These are phyloP conservation scores for Furculomyces boomerangus DNA, from an alignment of 371 early-diverging fungal species.

Conservation along the genomic window DNA sequence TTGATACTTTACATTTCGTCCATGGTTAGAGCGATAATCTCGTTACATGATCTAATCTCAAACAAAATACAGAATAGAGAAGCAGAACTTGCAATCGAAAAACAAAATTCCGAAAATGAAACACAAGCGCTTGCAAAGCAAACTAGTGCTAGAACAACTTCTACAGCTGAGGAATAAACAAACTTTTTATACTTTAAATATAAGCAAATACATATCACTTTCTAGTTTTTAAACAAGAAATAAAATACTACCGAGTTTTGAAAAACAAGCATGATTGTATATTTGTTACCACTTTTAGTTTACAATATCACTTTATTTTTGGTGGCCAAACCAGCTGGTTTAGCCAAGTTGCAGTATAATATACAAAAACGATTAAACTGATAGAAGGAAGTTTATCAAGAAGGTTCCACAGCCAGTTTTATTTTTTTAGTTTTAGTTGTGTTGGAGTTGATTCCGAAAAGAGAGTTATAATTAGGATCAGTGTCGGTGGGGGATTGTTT, in stretches of 20 bases:
- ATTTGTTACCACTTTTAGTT: too few relatives aligned
- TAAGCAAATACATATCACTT: background rate
- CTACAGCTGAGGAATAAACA: background rate
- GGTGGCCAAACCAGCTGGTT: too few relatives aligned
- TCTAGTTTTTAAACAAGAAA: background rate
- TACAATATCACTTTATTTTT: too few relatives aligned
- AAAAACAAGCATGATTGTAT: too few relatives aligned
- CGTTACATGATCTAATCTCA: slow-evolving; percentile 86
- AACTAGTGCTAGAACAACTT: background rate
- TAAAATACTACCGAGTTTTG: too few relatives aligned
- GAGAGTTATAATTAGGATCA: background rate
- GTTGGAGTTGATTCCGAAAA: background rate
- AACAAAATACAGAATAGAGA: slow-evolving; percentile 49
- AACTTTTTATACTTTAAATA: background rate
- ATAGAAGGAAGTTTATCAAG: background rate
- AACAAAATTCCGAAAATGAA: background rate
- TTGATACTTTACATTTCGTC: slow-evolving; percentile 79
- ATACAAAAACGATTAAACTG: background rate
- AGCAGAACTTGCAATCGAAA: slow-evolving; percentile 15
- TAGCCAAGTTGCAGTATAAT: background rate
- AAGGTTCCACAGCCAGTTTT: background rate
- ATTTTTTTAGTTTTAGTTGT: background rate
- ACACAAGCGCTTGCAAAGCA: background rate
- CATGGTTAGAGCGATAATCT: slow-evolving; percentile 81
- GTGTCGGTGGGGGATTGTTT: background rate